Evolutionary conservation across 352 stramenopile species (phyloP).

Genomic region (Achlya hypogyna): DNA sequence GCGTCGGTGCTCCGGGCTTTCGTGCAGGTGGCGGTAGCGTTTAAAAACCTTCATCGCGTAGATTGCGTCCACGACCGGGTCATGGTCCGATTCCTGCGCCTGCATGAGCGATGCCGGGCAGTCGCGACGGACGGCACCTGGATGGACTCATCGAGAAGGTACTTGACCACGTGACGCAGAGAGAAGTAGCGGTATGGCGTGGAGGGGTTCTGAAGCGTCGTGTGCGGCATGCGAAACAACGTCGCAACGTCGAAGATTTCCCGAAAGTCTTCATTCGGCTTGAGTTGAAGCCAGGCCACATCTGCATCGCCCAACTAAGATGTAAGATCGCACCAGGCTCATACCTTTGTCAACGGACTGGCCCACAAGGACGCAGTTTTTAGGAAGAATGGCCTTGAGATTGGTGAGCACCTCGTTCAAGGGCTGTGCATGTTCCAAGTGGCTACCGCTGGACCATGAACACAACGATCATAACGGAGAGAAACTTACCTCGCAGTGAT

Average conservation of each 20-base stretch:
- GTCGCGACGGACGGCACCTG: conserved; percentile 28
- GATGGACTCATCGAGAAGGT: conserved; percentile 69
- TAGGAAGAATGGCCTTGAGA: conserved; percentile 66
- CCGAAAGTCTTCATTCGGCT: conserved; percentile 79
- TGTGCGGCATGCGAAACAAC: conserved; percentile 73
- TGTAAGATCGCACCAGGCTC: neutral
- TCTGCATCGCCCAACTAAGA: conserved; percentile 28
- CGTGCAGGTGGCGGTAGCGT: conserved; percentile 71
- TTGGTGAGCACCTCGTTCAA: conserved; percentile 65
- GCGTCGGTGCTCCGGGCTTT: conserved; percentile 60
- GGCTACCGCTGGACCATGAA: conserved; percentile 22
- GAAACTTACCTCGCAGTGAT: conserved; percentile 59
- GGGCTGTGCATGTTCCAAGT: conserved; percentile 51
- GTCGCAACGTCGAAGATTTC: conserved; percentile 76
- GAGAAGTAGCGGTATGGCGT: conserved; percentile 72
- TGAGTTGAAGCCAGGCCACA: conserved; percentile 82
- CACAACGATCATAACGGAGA: neutral
- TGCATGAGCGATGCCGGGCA: neutral
- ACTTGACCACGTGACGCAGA: conserved; percentile 73
- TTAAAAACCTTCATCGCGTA: conserved; percentile 88
- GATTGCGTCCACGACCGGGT: conserved; percentile 76
- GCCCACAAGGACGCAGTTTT: conserved; percentile 83
- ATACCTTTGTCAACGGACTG: conserved; percentile 85
- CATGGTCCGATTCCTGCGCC: conserved; percentile 56
- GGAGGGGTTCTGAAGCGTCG: conserved; percentile 40